These are phyloP conservation scores for Nectriaceae sp. DNA, from an alignment of 2,329 filamentous ascomycete species.

Conservation along the genomic window DNA sequence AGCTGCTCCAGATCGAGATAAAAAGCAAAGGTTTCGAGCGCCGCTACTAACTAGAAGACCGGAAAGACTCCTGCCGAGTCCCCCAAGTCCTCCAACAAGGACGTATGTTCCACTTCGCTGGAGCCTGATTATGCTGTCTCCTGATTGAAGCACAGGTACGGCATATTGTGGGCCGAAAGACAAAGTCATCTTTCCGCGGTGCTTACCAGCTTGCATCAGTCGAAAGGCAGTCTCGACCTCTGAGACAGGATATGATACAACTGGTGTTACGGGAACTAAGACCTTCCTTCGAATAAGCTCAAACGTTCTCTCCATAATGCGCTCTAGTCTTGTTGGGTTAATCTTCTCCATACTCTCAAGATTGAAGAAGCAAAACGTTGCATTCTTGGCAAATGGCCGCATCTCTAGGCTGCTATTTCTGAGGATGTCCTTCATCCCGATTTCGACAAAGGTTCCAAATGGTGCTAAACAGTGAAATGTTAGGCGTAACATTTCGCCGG, in stretches of 20 bases:
- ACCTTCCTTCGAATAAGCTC: background rate
- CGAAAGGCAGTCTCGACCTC: background rate
- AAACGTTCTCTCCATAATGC: background rate
- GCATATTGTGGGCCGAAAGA: background rate
- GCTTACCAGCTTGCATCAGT: slow-evolving; percentile 6
- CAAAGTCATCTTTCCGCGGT: slow-evolving; percentile 10
- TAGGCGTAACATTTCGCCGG: slow-evolving; percentile 26
- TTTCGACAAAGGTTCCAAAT: slow-evolving; percentile 35
- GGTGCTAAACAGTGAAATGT: slow-evolving; percentile 33
- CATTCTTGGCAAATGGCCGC: slow-evolving; percentile 28
- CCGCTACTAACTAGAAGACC: slow-evolving; percentile 38
- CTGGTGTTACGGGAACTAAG: background rate
- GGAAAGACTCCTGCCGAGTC: slow-evolving; percentile 40
- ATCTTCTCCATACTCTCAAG: background rate
- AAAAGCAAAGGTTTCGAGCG: slow-evolving; percentile 39
- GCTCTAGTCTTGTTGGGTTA: background rate
- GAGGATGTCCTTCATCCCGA: slow-evolving; percentile 30
- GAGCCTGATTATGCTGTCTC: background rate
- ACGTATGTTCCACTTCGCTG: background rate
- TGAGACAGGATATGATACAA: background rate
- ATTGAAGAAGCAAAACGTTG: slow-evolving; percentile 1
- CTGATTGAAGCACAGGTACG: background rate
- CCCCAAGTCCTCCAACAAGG: slow-evolving; percentile 41
- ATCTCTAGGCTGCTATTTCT: slow-evolving; percentile 21
- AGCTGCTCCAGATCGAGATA: slow-evolving; percentile 20